These are phyloP conservation scores for Candida tropicalis DNA, from an alignment of 1,139 yeast species.

Conservation along the genomic window DNA sequence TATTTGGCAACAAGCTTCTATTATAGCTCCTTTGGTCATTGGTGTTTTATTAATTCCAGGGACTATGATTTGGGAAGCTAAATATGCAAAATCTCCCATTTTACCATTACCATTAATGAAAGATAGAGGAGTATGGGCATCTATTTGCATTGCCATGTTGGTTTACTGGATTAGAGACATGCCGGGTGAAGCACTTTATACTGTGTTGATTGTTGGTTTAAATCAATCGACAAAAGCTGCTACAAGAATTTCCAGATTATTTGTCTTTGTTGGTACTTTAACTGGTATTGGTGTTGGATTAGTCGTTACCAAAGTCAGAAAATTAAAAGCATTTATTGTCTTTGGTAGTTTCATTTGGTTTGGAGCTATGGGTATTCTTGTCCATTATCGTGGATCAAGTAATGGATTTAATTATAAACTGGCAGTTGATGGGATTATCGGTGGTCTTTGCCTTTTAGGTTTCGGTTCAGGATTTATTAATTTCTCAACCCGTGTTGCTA, in stretches of 20 bases:
- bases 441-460: constrained; percentile 66
- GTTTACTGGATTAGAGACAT: constrained; percentile 63
- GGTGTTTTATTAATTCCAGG: constrained; percentile 61
- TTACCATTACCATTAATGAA: constrained; percentile 57
- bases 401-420: constrained; percentile 25
- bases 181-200: constrained; percentile 70
- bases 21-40: constrained; percentile 65
- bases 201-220: constrained; percentile 65
- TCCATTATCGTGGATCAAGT: constrained; percentile 33
- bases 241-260: constrained; percentile 62
- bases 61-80: constrained; percentile 57
- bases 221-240: constrained; percentile 61
- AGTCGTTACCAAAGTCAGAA: constrained; percentile 51
- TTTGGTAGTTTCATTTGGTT: constrained; percentile 53
- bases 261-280: constrained; percentile 66
- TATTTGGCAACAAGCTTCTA: constrained; percentile 53
- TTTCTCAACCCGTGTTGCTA: constrained; percentile 65
- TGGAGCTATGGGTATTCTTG: constrained; percentile 34
- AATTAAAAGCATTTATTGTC: constrained; percentile 62
- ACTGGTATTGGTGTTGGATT: constrained; percentile 64
- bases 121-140: constrained; percentile 64
- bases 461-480: constrained; percentile 75
- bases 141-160: constrained; percentile 52
- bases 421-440: constrained; percentile 58
- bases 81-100: constrained; percentile 55